phyloP scores from a whole-genome alignment of 345 rosid species.

The Erodium maritimum region DNA sequence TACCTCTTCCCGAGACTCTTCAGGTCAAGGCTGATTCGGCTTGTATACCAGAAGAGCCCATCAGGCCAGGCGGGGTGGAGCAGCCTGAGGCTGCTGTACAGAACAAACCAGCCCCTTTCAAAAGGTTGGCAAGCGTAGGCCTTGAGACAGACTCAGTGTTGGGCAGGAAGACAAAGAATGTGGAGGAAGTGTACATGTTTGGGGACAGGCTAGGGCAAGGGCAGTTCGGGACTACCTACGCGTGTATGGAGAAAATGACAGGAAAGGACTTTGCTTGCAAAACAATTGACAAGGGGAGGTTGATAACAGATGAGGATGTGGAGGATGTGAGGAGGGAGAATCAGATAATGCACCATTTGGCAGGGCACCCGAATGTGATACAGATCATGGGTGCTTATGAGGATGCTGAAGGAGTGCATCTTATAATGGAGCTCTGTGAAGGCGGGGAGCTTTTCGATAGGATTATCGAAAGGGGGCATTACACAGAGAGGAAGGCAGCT shows the following conservation, averaged over 20 bases:
- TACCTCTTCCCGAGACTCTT: too few species aligned
- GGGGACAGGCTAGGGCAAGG: constrained; percentile 88
- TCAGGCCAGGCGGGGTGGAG: constrained; percentile 13
- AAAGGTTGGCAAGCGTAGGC: constrained; percentile 49
- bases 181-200: constrained; percentile 58
- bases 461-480: constrained; percentile 79
- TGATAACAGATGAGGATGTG: constrained; percentile 53
- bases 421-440: constrained; percentile 80
- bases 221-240: constrained; percentile 80
- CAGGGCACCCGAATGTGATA: constrained; percentile 80
- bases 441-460: constrained; percentile 93
- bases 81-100: constrained; percentile 8
- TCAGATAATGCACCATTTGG: constrained; percentile 88
- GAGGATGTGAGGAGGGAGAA: constrained; percentile 89
- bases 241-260: constrained; percentile 52
- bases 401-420: constrained; percentile 75
- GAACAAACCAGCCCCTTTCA: constrained; percentile 34
- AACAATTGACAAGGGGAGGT: constrained; percentile 74
- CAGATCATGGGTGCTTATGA: constrained; percentile 69
- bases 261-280: constrained; percentile 68
- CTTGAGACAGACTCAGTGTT: constrained; percentile 55
- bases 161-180: constrained; percentile 60
- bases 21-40: too few species aligned
- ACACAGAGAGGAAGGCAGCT: constrained; percentile 68
- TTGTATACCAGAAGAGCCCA: constrained; percentile 13